Base-by-base conservation (phyloP, 768 basidiomycete species). In the Hygrophorus russula region DNA sequence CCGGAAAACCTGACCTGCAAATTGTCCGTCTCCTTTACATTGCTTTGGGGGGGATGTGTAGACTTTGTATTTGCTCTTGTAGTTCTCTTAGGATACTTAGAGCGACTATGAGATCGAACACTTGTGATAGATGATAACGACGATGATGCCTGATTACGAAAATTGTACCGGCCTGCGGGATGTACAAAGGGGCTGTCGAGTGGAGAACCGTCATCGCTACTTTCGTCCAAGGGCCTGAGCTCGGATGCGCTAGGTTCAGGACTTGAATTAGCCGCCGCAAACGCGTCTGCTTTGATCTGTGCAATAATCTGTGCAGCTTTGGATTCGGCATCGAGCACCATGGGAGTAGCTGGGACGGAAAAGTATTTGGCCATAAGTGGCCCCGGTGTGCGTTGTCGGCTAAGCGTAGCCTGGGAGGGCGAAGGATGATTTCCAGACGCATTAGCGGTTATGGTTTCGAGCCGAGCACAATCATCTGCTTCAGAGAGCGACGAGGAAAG, bases 291-390 rank as follows among this genome's bases (percentile, higher is more conserved):
- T 60, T 71, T 82, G 48, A 85, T 82, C 29, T 74, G 64, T 5
- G 72, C 78, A 36, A 86, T 76, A 24, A 83, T 65, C 51, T 68
- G 63, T 12, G 70, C 70, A 2, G 82, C 66, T 56, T 77, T 82
- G 19, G 57, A 56, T 14, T 51, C 60, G 27, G 58, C 56, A 46
- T 68, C 60, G 24, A 70, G 56, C 17, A 56, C 52, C 31, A 61
- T 51, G 3, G 67, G 63, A 1, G 60, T 62, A 4, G 45, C 12
- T 28, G 44, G 27, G 31, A n/a, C 27, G 37, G 38, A 42, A 18
- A 32, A n/a, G n/a, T n/a, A n/a, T n/a, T n/a, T n/a, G n/a, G n/a
- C n/a, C n/a, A n/a, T n/a, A n/a, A n/a, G n/a, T n/a, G n/a, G n/a
- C n/a, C n/a, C n/a, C n/a, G n/a, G n/a, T n/a, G n/a, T 28, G 33